Percentiles rank a stretch among this genome's conserved stretches.
Evolutionary conservation across 495 filamentous ascomycete genomes (phyloP).

Genomic region (Podospora australis): DNA sequence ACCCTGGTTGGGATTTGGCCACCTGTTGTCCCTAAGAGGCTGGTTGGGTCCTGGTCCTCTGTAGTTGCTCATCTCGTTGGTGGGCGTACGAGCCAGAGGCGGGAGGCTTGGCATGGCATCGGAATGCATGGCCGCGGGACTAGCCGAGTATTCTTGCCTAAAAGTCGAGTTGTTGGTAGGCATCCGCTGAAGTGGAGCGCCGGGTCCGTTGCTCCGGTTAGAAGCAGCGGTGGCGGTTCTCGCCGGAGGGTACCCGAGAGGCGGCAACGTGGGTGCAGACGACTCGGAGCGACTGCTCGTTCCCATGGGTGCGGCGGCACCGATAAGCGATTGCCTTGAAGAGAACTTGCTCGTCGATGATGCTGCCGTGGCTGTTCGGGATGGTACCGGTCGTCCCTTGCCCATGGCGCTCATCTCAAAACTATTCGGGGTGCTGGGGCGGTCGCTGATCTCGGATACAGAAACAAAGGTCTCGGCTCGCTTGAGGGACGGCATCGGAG

Average conservation of each 20-base stretch:
- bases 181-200: neutral
- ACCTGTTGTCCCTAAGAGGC: conserved; percentile 3
- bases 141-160: conserved; percentile 21
- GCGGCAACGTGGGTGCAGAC: conserved; percentile 36
- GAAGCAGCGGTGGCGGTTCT: conserved; percentile 28
- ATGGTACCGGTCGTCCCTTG: conserved; percentile 37
- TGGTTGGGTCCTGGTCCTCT: conserved; percentile 18
- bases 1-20: conserved; percentile 5
- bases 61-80: conserved; percentile 21
- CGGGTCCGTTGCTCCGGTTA: conserved; percentile 41
- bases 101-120: conserved; percentile 32
- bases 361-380: conserved; percentile 31
- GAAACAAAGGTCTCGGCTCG: conserved; percentile 64
- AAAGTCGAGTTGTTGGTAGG: conserved; percentile 14
- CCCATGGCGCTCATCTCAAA: conserved; percentile 44
- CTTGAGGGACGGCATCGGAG: conserved; percentile 52
- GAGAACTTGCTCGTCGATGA: conserved; percentile 38
- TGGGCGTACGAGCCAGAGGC: conserved; percentile 25
- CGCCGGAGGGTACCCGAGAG: neutral
- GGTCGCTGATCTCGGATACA: conserved; percentile 54
- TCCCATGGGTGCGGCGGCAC: conserved; percentile 53
- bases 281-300: conserved; percentile 45
- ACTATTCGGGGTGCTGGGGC: conserved; percentile 45
- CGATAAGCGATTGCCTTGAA: conserved; percentile 53
- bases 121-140: conserved; percentile 26